Evolutionary conservation across 2,329 filamentous ascomycete species (phyloP).

Genomic region (Penicillium crustosum): DNA sequence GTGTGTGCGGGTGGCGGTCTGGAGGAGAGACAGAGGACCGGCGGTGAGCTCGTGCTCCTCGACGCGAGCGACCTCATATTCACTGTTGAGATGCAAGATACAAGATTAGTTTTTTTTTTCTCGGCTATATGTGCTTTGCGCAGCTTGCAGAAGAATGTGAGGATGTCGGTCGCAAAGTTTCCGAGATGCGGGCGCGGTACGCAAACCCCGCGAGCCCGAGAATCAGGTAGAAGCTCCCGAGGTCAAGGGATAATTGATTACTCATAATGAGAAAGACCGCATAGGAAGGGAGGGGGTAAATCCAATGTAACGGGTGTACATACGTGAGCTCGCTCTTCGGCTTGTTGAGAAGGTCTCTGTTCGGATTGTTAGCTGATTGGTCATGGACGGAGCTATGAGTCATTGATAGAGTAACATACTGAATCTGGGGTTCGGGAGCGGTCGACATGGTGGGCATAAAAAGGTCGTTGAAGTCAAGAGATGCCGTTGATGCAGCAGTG

Average conservation of each 20-base stretch:
- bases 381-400: constrained; percentile 14
- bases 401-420: constrained; percentile 52
- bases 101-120: constrained; percentile 23
- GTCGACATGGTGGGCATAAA: constrained; percentile 54
- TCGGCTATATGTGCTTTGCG: constrained; percentile 11
- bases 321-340: constrained; percentile 89
- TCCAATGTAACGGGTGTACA: constrained; percentile 36
- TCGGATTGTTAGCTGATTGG: constrained; percentile 23
- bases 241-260: constrained; percentile 3
- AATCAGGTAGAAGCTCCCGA: constrained; percentile 9
- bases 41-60: constrained; percentile 78
- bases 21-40: constrained; percentile 86
- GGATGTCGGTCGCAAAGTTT: constrained; percentile 10
- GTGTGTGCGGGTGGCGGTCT: constrained; percentile 92
- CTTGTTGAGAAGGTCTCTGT: constrained; percentile 84
- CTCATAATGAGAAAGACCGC: neutral
- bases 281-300: constrained; percentile 4
- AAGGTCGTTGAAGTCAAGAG: constrained; percentile 19
- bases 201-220: constrained; percentile 11
- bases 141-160: constrained; percentile 22
- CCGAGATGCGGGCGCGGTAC: constrained; percentile 10
- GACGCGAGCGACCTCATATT: constrained; percentile 83
- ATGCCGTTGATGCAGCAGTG: constrained; percentile 1
- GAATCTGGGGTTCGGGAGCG: constrained; percentile 63
- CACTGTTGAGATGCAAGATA: constrained; percentile 51